Conservation (phyloP, 1,139 yeast genomes). For the Blastobotrys illinoisensis region DNA sequence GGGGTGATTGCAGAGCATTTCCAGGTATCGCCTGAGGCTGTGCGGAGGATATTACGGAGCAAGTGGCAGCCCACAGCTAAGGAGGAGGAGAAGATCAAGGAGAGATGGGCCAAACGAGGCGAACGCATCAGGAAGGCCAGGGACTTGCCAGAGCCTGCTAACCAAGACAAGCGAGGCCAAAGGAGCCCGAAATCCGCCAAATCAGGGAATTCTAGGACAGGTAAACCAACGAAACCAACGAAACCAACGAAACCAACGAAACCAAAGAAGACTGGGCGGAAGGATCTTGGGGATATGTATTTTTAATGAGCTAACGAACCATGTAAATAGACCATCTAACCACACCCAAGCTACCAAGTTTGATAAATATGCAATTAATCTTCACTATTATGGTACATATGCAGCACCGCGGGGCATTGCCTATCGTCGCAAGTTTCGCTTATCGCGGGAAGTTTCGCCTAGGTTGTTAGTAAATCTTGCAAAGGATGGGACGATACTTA, state of each 20-base stretch:
- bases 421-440: too few relatives aligned
- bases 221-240: too few relatives aligned
- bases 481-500: not conserved
- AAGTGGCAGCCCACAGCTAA: constrained; percentile 68
- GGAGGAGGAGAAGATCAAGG: constrained; percentile 38
- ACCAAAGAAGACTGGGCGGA: constrained; percentile 23
- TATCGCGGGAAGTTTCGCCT: not conserved
- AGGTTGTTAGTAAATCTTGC: not conserved
- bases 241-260: constrained; percentile 15
- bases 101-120: constrained; percentile 49
- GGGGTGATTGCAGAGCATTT: constrained; percentile 60
- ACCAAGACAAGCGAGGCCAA: not conserved
- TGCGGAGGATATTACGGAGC: constrained; percentile 71
- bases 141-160: constrained; percentile 1
- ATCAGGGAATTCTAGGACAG: too few relatives aligned
- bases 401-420: too few relatives aligned
- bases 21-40: constrained; percentile 74
- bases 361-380: too few relatives aligned
- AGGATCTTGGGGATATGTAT: constrained; percentile 11
- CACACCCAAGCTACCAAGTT: too few relatives aligned
- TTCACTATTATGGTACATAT: too few relatives aligned
- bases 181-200: too few relatives aligned
- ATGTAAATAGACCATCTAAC: not conserved
- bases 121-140: constrained; percentile 25
- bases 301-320: constrained; percentile 4